Evolutionary conservation across 2,329 filamentous ascomycete genomes (phyloP), one percentile per base, ranked within the genome.

Genomic region (Setomelanomma holmii): DNA sequence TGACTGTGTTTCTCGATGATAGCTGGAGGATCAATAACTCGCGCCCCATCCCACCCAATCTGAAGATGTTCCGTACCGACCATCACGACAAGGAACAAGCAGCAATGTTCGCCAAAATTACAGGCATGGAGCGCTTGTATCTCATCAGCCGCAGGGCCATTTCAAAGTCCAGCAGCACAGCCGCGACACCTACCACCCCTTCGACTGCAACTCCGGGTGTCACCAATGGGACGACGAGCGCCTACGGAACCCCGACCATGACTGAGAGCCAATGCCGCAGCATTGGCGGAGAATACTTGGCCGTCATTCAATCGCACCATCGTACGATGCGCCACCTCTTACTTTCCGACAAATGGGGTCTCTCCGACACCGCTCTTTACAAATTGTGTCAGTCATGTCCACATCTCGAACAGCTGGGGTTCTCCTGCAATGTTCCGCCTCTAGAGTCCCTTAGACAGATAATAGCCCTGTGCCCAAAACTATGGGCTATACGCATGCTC

Each of bases 351-450:
- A 75, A 79, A 38, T 87, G 84, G 83, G 71, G 77, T 16, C 75
- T 87, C 2, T 77, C 78, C 14, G 73, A 77, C 2, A 67, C 75
- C 1, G 74, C 81, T 4, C 71, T 87, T 7, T 77, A 76, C 24
- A 78, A 79, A 6, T 70, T 87, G 5, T 80, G 84, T 24, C 79
- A 80, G 43, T 72, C 72, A 8, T 85, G 83, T 51, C 83, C 84
- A 0, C 78, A 85, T 46, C 72, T 87, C 12, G 83, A 86, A 54
- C 84, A 88, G 60, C 72, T 88, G 1, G 83, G 78, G 21, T 71
- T 86, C 19, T 79, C 82, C 6, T 74, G 82, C 14, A 73, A 79
- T 82, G 83, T 86, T 79, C 85, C 51, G 69, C 82, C 56, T 75
- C 49, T 72, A 16, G 67, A 72, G 12, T 64, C 65, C 1, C 49